Percentiles rank a stretch among this genome's conserved stretches.
Evolutionary conservation across 2,329 filamentous ascomycete genomes (phyloP).

Genomic region (Phoma herbarum): DNA sequence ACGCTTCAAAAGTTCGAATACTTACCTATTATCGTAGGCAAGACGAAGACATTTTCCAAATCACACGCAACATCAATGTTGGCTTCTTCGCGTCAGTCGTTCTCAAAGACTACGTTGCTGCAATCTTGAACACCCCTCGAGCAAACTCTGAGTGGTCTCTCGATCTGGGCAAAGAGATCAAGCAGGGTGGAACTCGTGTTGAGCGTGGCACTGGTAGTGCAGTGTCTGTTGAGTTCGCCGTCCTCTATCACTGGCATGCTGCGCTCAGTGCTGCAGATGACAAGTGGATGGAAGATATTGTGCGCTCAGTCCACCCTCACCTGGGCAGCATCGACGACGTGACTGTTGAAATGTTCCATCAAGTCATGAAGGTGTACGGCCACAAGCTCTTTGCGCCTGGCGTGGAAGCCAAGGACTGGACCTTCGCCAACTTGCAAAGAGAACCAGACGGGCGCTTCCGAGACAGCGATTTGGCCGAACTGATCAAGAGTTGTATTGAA

Average conservation of each 20-base stretch:
- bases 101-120: constrained; percentile 79
- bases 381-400: constrained; percentile 65
- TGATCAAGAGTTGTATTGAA: constrained; percentile 72
- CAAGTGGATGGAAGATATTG: constrained; percentile 74
- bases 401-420: constrained; percentile 70
- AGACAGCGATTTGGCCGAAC: constrained; percentile 78
- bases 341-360: constrained; percentile 48
- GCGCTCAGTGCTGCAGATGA: constrained; percentile 78
- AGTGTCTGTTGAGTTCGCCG: constrained; percentile 86
- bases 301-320: constrained; percentile 33
- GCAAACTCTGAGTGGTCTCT: constrained; percentile 81
- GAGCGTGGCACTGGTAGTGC: constrained; percentile 76
- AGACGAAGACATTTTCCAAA: constrained; percentile 54
- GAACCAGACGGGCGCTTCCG: constrained; percentile 72
- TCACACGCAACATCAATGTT: constrained; percentile 66
- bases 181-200: constrained; percentile 67
- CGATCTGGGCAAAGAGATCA: constrained; percentile 70
- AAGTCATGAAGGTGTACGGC: constrained; percentile 45
- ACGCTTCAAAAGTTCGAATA: constrained; percentile 42
- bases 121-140: constrained; percentile 76
- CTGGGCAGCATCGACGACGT: constrained; percentile 44
- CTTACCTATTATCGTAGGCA: constrained; percentile 40
- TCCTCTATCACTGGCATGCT: constrained; percentile 87
- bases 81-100: constrained; percentile 69
- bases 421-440: constrained; percentile 72